Conservation (phyloP, 2,329 filamentous ascomycete genomes). For the Hypoxylon sp. region DNA sequence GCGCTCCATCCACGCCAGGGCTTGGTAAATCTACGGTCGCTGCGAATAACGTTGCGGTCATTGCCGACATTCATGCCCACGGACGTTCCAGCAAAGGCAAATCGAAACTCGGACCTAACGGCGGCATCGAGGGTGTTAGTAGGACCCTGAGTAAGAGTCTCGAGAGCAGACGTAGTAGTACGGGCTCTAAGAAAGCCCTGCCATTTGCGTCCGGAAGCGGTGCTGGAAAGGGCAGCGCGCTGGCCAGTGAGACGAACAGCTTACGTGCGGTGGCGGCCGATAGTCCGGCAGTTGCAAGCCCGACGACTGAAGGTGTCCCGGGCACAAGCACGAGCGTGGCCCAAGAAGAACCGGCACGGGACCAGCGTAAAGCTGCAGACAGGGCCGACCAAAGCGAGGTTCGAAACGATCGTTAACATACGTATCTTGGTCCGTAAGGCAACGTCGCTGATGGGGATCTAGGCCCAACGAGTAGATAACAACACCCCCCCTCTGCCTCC, state of each 20-base stretch:
- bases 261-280: slow-evolving; percentile 62
- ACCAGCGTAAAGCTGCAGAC: slow-evolving; percentile 42
- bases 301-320: slow-evolving; percentile 46
- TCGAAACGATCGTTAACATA: slow-evolving; percentile 62
- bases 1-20: slow-evolving; percentile 90
- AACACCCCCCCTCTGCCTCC: slow-evolving; percentile 29
- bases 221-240: slow-evolving; percentile 62
- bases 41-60: slow-evolving; percentile 86
- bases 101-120: slow-evolving; percentile 58
- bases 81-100: slow-evolving; percentile 56
- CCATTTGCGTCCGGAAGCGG: slow-evolving; percentile 62
- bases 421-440: slow-evolving; percentile 58
- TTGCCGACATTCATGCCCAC: slow-evolving; percentile 74
- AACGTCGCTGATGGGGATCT: slow-evolving; percentile 48
- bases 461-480: slow-evolving; percentile 43
- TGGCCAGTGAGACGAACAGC: slow-evolving; percentile 70
- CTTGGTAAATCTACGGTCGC: slow-evolving; percentile 93
- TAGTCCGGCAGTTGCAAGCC: slow-evolving; percentile 51
- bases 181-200: slow-evolving; percentile 81
- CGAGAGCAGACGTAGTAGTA: slow-evolving; percentile 90
- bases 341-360: slow-evolving; percentile 41
- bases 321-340: slow-evolving; percentile 45
- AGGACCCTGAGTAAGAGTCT: slow-evolving; percentile 87
- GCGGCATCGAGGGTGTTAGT: slow-evolving; percentile 77
- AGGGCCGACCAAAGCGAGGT: slow-evolving; percentile 58